Evolutionary conservation across 192 early-diverging fungal species (phyloP).

Genomic region (Paraglomus brasilianum): DNA sequence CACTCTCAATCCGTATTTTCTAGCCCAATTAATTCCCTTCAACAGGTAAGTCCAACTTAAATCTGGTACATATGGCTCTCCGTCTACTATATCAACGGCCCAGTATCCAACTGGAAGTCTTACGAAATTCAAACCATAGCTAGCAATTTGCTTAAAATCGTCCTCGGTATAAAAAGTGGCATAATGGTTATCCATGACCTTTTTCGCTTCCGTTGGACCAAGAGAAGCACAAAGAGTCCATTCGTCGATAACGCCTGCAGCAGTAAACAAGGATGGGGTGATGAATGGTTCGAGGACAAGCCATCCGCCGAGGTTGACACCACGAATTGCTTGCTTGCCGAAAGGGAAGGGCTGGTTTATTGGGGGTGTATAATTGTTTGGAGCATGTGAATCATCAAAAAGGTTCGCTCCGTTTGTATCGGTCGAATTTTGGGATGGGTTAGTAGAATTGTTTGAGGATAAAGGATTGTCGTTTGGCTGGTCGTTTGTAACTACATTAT

Average conservation of each 20-base stretch:
- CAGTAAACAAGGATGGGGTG: conserved; percentile 49
- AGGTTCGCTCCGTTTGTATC: neutral
- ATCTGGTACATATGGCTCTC: conserved; percentile 63
- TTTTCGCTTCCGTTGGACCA: conserved; percentile 52
- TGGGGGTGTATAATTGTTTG: conserved; percentile 43
- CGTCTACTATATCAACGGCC: conserved; percentile 52
- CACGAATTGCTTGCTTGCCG: conserved; percentile 49
- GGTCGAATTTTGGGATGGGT: neutral
- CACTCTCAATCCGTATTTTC: conserved; percentile 62
- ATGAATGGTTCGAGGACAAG: conserved; percentile 66
- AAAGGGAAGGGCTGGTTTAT: conserved; percentile 45
- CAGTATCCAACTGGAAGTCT: conserved; percentile 73
- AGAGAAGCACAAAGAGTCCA: conserved; percentile 59
- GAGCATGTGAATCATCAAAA: conserved; percentile 32
- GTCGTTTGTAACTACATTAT: too few relatives aligned
- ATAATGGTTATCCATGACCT: conserved; percentile 56
- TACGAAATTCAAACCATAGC: conserved; percentile 63
- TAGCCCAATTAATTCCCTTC: conserved; percentile 59
- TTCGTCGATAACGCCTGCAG: conserved; percentile 54
- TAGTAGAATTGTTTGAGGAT: too few relatives aligned
- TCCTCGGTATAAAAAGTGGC: conserved; percentile 58
- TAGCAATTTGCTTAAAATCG: conserved; percentile 53
- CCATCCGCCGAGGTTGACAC: conserved; percentile 71
- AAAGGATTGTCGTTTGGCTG: too few relatives aligned
- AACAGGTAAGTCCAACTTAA: conserved; percentile 56